Percentiles rank a stretch among this genome's conserved stretches.
Evolutionary conservation across 2,329 filamentous ascomycete genomes (phyloP).

Genomic region (Aureobasidium subglaciale): DNA sequence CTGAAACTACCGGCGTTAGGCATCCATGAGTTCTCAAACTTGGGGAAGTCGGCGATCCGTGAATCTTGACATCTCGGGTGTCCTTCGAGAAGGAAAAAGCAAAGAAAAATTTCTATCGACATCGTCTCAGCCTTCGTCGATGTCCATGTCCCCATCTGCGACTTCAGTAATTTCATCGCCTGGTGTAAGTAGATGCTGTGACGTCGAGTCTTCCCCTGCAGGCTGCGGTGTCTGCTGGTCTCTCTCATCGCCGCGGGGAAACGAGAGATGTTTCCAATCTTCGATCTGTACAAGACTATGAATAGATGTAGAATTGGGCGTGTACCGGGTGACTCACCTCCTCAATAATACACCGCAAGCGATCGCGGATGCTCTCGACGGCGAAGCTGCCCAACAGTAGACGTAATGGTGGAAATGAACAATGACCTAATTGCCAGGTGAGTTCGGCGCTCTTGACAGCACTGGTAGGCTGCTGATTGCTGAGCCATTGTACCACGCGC

Average conservation of each 20-base stretch:
- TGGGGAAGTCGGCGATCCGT: constrained; percentile 5
- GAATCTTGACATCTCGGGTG: background rate
- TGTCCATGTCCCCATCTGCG: constrained; percentile 18
- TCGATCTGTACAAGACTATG: constrained; percentile 25
- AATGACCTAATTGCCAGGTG: constrained; percentile 90
- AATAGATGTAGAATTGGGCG: constrained; percentile 3
- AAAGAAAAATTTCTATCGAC: background rate
- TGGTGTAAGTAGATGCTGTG: constrained; percentile 7
- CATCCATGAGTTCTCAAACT: constrained; percentile 9
- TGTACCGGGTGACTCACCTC: constrained; percentile 51
- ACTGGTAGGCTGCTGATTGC: constrained; percentile 84
- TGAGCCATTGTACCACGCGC: constrained; percentile 89
- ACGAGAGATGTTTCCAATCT: constrained; percentile 35
- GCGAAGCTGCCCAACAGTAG: constrained; percentile 88
- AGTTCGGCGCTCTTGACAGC: constrained; percentile 88
- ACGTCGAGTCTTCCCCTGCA: constrained; percentile 9
- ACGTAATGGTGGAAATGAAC: constrained; percentile 81
- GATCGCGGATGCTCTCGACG: constrained; percentile 89
- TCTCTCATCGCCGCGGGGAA: constrained; percentile 26
- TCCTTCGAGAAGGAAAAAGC: constrained; percentile 2
- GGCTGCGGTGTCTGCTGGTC: constrained; percentile 18
- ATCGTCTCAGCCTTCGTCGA: constrained; percentile 17
- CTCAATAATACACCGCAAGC: constrained; percentile 83
- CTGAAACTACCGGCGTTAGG: constrained; percentile 15
- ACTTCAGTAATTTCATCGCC: constrained; percentile 14